Evolutionary conservation across 805 yeast genomes (phyloP).

Genomic region (Sugiyamaella boreocaroliniensis): DNA sequence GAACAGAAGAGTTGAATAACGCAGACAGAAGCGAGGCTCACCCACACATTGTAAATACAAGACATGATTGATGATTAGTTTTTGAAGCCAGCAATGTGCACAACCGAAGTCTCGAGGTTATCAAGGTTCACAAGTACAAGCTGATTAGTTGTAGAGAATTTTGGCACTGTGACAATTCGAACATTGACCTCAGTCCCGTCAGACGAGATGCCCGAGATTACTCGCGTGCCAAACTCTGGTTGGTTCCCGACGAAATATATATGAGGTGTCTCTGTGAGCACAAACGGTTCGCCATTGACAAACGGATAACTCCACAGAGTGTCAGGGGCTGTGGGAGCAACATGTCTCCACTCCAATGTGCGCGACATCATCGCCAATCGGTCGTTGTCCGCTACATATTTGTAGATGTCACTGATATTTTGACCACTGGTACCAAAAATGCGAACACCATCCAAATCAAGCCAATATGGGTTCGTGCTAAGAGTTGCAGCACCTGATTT

Average conservation of each 20-base stretch:
- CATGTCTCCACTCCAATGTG: conserved; percentile 74
- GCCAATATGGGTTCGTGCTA: conserved; percentile 70
- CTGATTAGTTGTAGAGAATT: conserved; percentile 58
- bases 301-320: conserved; percentile 88
- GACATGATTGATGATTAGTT: neutral
- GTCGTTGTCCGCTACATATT: conserved; percentile 47
- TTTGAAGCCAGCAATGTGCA: conserved; percentile 25
- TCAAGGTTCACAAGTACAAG: conserved; percentile 54
- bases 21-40: neutral
- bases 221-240: conserved; percentile 42
- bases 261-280: conserved; percentile 71
- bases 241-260: conserved; percentile 86
- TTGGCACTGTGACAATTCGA: conserved; percentile 61
- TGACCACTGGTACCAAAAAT: conserved; percentile 80
- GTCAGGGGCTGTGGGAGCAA: conserved; percentile 94
- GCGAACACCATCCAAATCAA: conserved; percentile 49
- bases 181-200: conserved; percentile 34
- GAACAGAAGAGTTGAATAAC: neutral
- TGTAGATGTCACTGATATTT: conserved; percentile 67
- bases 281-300: conserved; percentile 69
- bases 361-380: conserved; percentile 54
- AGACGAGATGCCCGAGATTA: conserved; percentile 33
- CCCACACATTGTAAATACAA: neutral
- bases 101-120: conserved; percentile 48
- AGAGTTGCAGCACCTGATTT: conserved; percentile 36